Evolutionary conservation across 1,284 basidiomycete species (phyloP).

Genomic region (Ustilago sp.): DNA sequence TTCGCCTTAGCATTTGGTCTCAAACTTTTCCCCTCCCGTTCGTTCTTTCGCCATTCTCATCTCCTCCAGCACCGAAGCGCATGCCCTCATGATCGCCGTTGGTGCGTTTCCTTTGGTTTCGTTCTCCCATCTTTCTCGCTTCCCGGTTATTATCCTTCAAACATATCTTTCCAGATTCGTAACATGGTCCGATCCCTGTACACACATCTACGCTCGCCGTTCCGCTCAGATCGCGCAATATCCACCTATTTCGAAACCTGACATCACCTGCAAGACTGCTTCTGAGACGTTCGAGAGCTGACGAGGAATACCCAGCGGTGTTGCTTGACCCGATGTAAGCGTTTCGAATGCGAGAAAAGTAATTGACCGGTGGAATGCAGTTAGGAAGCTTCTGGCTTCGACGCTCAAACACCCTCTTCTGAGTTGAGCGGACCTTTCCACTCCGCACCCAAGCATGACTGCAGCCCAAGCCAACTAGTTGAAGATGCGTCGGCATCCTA

Average conservation of each 20-base stretch:
- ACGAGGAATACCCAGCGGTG: not conserved
- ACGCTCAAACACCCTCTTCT: not conserved
- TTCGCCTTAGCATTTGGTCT: not conserved
- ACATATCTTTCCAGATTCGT: constrained; percentile 19
- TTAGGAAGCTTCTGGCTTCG: not conserved
- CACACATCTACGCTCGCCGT: constrained; percentile 27
- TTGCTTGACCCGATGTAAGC: not conserved
- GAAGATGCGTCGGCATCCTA: no score
- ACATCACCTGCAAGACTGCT: not conserved
- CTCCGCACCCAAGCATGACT: not conserved
- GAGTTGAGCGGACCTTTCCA: not conserved
- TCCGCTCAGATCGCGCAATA: constrained; percentile 26
- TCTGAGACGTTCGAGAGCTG: not conserved
- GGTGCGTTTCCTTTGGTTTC: not conserved
- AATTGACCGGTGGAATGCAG: not conserved
- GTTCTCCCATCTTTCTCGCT: not conserved
- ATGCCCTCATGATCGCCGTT: not conserved
- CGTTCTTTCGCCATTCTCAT: not conserved
- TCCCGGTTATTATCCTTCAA: not conserved
- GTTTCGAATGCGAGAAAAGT: not conserved
- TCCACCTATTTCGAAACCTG: constrained; percentile 3
- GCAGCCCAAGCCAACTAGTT: not conserved
- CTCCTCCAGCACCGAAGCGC: not conserved
- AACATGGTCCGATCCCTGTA: constrained; percentile 29
- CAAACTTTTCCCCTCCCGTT: constrained; percentile 1